Evolutionary conservation across 768 basidiomycete species (phyloP), one percentile per base, ranked within the genome.

Genomic region (Wakefieldia striispora): DNA sequence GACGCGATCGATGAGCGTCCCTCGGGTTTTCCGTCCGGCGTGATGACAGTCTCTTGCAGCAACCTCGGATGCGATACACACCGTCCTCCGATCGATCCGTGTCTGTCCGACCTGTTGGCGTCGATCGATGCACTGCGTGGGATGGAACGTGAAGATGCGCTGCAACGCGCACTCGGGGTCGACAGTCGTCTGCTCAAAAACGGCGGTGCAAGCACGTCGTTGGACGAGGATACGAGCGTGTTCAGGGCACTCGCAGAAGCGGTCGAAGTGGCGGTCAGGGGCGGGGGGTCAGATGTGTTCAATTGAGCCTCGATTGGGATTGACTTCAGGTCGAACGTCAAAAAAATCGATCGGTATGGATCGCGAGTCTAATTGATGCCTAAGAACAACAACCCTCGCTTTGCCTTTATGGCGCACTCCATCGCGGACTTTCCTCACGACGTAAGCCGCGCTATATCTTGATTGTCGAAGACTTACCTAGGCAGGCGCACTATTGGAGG

Each of bases 311-410:
- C 24, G 79, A 88, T 63, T 90, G 86, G 87, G 84, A 74, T 51
- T 19, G 24, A 20, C 21, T 23, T n/a, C n/a, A n/a, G n/a, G n/a
- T n/a, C n/a, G n/a, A n/a, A n/a, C n/a, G n/a, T n/a, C n/a, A n/a
- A n/a, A n/a, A n/a, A 23, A 6, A 23, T 23, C n/a, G n/a, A n/a
- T 23, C 23, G 23, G 6, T 23, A 4, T 12, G 13, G n/a, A n/a
- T n/a, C 29, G 13, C 29, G 29, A 29, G 13, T 29, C 37, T 49
- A 62, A 47, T 77, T 78, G 46, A 89, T 72, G 7, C 85, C 81
- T 47, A 94, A 74, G 67, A 97, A 97, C 62, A 91, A 70, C 67
- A 97, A 68, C 0, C 95, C 95, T 49, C 84, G 76, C 72, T 87
- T 84, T 36, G 91, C 85, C 55, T 82, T 73, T 70, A n/a, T n/a